phyloP scores from a whole-genome alignment of 805 yeast genomes.

The Metschnikowia hibisci region DNA sequence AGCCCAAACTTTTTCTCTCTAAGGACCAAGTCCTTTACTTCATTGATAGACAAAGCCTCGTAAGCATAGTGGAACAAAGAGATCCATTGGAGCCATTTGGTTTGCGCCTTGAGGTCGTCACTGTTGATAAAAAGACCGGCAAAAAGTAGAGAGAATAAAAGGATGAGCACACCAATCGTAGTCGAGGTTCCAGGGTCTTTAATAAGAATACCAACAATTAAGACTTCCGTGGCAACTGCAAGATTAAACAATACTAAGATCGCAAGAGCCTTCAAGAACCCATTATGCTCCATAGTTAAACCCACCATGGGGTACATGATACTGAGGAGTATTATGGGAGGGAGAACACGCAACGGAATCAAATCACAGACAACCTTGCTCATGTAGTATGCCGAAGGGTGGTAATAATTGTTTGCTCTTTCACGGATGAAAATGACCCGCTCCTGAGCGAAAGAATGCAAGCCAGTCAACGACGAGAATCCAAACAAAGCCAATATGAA shows the following conservation, averaged over 20 bases:
- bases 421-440: slow-evolving; percentile 88
- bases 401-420: slow-evolving; percentile 90
- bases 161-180: slow-evolving; percentile 76
- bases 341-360: slow-evolving; percentile 87
- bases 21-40: slow-evolving; percentile 79
- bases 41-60: slow-evolving; percentile 88
- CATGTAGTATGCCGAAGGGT: slow-evolving; percentile 77
- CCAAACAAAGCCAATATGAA: slow-evolving; percentile 90
- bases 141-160: slow-evolving; percentile 81
- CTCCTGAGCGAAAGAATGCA: slow-evolving; percentile 85
- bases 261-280: slow-evolving; percentile 63
- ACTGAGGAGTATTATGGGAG: slow-evolving; percentile 77
- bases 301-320: slow-evolving; percentile 91
- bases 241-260: slow-evolving; percentile 80
- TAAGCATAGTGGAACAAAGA: slow-evolving; percentile 95
- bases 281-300: slow-evolving; percentile 69
- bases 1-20: slow-evolving; percentile 89
- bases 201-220: slow-evolving; percentile 82
- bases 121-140: slow-evolving; percentile 93
- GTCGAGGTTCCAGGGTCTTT: slow-evolving; percentile 92
- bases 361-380: slow-evolving; percentile 89
- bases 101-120: slow-evolving; percentile 49
- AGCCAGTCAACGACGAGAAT: slow-evolving; percentile 86
- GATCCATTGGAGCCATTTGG: slow-evolving; percentile 74
- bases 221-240: slow-evolving; percentile 78